Percentiles rank a stretch among this genome's conserved stretches.
These are phyloP conservation scores for Anthracocystis walkeri DNA, from an alignment of 1,284 basidiomycete species.

Conservation along the genomic window DNA sequence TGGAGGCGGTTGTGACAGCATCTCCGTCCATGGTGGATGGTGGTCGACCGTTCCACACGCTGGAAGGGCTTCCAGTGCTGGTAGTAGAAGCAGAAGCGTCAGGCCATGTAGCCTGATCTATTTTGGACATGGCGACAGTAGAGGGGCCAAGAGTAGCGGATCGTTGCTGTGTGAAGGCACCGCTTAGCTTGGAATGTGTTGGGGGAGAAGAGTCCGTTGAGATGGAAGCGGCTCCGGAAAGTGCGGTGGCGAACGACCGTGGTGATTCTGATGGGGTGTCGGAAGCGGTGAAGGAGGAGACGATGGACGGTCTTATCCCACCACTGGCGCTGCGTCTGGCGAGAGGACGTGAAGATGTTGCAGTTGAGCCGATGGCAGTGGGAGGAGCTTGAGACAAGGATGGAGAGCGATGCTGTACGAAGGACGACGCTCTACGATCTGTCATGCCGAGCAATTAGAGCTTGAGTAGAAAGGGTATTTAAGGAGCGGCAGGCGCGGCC, in stretches of 20 bases:
- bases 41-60: constrained; percentile 46
- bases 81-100: constrained; percentile 29
- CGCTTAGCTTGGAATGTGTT: not conserved
- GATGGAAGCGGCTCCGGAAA: not conserved
- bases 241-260: constrained; percentile 6
- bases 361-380: not conserved
- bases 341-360: constrained; percentile 8
- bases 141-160: constrained; percentile 14
- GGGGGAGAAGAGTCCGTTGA: not conserved
- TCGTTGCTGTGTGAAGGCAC: constrained; percentile 3
- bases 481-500: not conserved
- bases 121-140: constrained; percentile 28
- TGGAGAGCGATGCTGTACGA: constrained; percentile 26
- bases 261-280: constrained; percentile 1
- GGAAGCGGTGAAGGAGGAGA: constrained; percentile 16
- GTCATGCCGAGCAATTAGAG: constrained; percentile 14
- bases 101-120: constrained; percentile 39
- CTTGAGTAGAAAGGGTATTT: not conserved
- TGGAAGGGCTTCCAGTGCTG: constrained; percentile 33
- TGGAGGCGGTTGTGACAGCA: constrained; percentile 37
- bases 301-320: constrained; percentile 11
- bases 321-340: constrained; percentile 35
- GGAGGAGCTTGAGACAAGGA: constrained; percentile 23
- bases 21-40: constrained; percentile 43
- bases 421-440: constrained; percentile 19